phyloP scores from a whole-genome alignment of 2,329 filamentous ascomycete species.

The Amylocarpus encephaloides region DNA sequence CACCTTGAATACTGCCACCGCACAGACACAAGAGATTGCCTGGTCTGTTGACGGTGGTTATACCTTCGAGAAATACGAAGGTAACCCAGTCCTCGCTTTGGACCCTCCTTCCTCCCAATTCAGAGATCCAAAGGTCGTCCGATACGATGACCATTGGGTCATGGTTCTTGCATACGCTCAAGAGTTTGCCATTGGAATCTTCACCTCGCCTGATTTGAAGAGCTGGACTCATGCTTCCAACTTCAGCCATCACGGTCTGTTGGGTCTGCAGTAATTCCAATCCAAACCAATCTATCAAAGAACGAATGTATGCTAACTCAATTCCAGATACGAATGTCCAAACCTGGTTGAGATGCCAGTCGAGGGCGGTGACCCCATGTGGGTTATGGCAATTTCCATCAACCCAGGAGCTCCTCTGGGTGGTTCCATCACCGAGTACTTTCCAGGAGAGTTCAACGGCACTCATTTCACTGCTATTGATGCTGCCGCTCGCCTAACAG shows the following conservation, averaged over 20 bases:
- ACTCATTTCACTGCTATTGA: conserved; percentile 49
- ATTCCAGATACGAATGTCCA: conserved; percentile 45
- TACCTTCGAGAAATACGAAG: conserved; percentile 51
- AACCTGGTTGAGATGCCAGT: conserved; percentile 53
- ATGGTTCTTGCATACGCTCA: conserved; percentile 49
- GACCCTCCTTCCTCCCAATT: conserved; percentile 47
- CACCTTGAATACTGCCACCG: conserved; percentile 34
- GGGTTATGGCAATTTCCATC: conserved; percentile 45
- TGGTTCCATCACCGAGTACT: conserved; percentile 50
- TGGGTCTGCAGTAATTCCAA: conserved; percentile 20
- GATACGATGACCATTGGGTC: conserved; percentile 51
- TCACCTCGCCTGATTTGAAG: conserved; percentile 51
- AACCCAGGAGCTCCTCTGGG: conserved; percentile 52
- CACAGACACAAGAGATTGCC: conserved; percentile 52
- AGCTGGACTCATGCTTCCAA: conserved; percentile 54
- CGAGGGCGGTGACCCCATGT: conserved; percentile 30
- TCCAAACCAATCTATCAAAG: no score
- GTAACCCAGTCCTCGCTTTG: conserved; percentile 51
- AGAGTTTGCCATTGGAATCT: conserved; percentile 55
- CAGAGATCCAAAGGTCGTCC: conserved; percentile 60
- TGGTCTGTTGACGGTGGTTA: conserved; percentile 57
- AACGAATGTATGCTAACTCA: not conserved
- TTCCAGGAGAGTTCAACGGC: conserved; percentile 56
- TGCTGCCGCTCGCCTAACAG: conserved; percentile 36
- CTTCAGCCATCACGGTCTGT: conserved; percentile 49